phyloP scores from a whole-genome alignment of 805 yeast species.

The Blastobotrys robertii region DNA sequence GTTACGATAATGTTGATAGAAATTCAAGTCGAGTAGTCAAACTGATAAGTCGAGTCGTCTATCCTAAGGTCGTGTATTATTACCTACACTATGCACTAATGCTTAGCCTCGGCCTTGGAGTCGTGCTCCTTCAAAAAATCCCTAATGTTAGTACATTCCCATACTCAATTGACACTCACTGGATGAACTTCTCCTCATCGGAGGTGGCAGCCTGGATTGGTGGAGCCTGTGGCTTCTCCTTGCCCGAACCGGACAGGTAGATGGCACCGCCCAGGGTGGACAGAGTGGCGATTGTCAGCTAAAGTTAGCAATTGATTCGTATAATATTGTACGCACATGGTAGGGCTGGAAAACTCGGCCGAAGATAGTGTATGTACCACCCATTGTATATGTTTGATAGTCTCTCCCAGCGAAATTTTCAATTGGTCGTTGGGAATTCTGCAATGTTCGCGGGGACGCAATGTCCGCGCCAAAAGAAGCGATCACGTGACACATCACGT shows the following conservation, averaged over 20 bases:
- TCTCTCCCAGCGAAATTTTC: not conserved
- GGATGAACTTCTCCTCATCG: conserved; percentile 82
- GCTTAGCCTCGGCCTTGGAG: conserved; percentile 8
- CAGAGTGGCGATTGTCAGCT: conserved; percentile 75
- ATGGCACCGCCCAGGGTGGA: conserved; percentile 54
- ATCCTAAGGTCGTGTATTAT: not conserved
- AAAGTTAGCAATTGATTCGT: not conserved
- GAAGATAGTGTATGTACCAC: conserved; percentile 71
- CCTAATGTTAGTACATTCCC: conserved; percentile 20
- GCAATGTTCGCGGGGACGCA: not conserved
- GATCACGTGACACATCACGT: too few species aligned
- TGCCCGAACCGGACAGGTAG: conserved; percentile 65
- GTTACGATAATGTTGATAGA: too few species aligned
- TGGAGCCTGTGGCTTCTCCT: conserved; percentile 50
- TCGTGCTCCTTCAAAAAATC: conserved; percentile 52
- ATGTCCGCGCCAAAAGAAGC: too few species aligned
- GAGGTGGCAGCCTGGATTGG: conserved; percentile 66
- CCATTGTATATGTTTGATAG: conserved; percentile 41
- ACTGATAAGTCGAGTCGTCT: not conserved
- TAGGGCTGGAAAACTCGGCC: conserved; percentile 83
- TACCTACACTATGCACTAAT: conserved; percentile 2
- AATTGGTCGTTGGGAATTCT: not conserved
- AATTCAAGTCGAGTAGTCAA: not conserved
- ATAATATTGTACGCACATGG: conserved; percentile 36
- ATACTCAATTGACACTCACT: conserved; percentile 14